Evolutionary conservation across 352 stramenopile species (phyloP), one percentile per base, ranked within the genome.

Genomic region (Phytopythium montanum): DNA sequence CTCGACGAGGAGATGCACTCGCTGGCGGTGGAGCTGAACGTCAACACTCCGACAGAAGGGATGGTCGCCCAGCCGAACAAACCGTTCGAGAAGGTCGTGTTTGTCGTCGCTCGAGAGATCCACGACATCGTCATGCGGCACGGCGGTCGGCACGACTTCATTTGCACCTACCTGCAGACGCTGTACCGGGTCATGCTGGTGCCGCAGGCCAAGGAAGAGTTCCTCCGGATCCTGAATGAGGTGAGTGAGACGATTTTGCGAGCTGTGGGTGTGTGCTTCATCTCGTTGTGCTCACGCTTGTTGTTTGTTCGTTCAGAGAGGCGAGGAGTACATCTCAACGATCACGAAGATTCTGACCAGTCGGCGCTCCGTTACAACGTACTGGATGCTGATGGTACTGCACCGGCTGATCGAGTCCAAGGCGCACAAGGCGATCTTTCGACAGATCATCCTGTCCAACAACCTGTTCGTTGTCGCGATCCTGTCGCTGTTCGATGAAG

Each of bases 311-410:
- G 39, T 38, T 59, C 59, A 94, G 85, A 80, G 77, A 56, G 77
- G 72, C 38, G 78, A 89, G 58, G 79, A 91, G 26, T 95, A 95
- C 53, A 68, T 93, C 29, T 45, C 57, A 7, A 88, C 73, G 3
- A 83, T 95, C 42, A 72, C 72, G 4, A 81, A 90, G 21, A 78
- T 92, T 23, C 59, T 95, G 34, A 62, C 67, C 14, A 81, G 72
- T 31, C 70, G 79, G 16, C 72, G 70, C 23, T 72, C 83, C 1
- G 59, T 92, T 50, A 71, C 74, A 28, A 76, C 76, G 2, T 92
- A 95, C 61, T 91, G 80, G 81, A 87, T 88, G 61, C 71, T 93
- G 21, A 80, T 85, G 64, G 66, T 95, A 1, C 44, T 95, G 48
- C 56, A 68, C 16, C 79, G 83, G 10, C 31, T 92, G 48, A 72